These are phyloP conservation scores for Populus trichocarpa DNA, from an alignment of 441 rosid species.

Conservation along the genomic window DNA sequence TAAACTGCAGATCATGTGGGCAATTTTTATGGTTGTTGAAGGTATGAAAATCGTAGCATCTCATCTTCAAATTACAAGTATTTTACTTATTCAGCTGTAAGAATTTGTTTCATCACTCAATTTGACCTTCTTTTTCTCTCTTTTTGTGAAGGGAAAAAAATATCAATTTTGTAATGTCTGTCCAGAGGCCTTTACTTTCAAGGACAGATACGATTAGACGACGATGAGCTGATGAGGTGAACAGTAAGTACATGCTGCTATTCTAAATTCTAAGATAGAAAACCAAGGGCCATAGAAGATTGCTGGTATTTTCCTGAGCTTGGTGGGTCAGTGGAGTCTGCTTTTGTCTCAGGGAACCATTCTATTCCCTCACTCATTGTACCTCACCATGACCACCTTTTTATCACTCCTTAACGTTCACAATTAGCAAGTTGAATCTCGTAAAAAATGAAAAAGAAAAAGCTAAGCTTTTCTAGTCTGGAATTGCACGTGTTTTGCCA, in stretches of 20 bases:
- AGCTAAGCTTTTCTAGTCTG: not conserved
- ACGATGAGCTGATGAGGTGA: not conserved
- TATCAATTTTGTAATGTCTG: too few relatives aligned
- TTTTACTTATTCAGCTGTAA: too few relatives aligned
- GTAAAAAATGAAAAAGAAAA: not conserved
- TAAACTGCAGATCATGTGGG: too few relatives aligned
- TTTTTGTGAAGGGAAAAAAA: too few relatives aligned
- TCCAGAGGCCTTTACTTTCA: too few relatives aligned
- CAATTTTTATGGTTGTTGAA: too few relatives aligned
- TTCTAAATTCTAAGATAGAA: too few relatives aligned
- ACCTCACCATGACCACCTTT: not conserved
- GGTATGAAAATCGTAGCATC: too few relatives aligned
- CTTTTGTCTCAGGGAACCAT: slow-evolving; percentile 13
- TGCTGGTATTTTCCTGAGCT: not conserved
- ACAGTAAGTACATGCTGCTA: too few relatives aligned
- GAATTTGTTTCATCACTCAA: too few relatives aligned
- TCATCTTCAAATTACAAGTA: too few relatives aligned
- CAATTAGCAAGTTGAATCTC: not conserved
- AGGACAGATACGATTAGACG: slow-evolving; percentile 6
- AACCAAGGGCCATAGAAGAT: not conserved
- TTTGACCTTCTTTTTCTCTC: too few relatives aligned
- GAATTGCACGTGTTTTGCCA: slow-evolving; percentile 24
- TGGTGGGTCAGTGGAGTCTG: slow-evolving; percentile 11
- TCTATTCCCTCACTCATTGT: slow-evolving; percentile 7
- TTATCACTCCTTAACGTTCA: not conserved